Evolutionary conservation across 179 eudicot species (phyloP), one percentile per base, ranked within the genome.

Genomic region (Silene vulgaris): DNA sequence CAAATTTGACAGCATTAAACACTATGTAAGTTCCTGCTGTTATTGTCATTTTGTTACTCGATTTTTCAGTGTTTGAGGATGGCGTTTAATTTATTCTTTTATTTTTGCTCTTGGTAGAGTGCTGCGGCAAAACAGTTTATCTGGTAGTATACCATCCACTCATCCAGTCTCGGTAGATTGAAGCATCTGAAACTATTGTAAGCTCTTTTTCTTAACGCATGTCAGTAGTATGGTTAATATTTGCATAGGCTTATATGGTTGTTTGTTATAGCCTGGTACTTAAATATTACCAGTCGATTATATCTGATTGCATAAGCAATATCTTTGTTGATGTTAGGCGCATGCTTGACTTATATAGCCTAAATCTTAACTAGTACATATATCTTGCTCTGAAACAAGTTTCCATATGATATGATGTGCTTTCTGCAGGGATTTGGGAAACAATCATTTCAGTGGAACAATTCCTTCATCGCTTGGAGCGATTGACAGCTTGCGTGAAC

Each of bases 401-500:
- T 2, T 35, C 3, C 63, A 54, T 9, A 59, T 61, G 20, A 23
- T 11, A 57, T 76, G 43, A 50, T 76, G 72, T 16, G 28, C 80
- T 40, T 64, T 78, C 78, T 35, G 40, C 82, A 95, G 99, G 79
- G 88, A 85, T 84, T 78, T 95, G 90, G 88, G 89, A 70, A 85
- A 85, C 73, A 95, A 95, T 82, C 80, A 70, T 50, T 85, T 95
- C n/a, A 80, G 63, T 82, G 97, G 97, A 78, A 76, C 82, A 54
- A 89, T 95, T 74, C 97, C 97, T 63, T 81, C 90, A 72, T 90
- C 93, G 50, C 90, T 95, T 64, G 97, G 90, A 84, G 83, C 78
- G 63, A 86, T 89, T 19, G 72, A 56, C 37, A 86, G 81, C 73
- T 77, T 95, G 82, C 85, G 69, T 48, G 96, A 95, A 83, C 84